Base-by-base conservation (phyloP, 768 basidiomycete genomes). In the Xanthoconium stramineum region DNA sequence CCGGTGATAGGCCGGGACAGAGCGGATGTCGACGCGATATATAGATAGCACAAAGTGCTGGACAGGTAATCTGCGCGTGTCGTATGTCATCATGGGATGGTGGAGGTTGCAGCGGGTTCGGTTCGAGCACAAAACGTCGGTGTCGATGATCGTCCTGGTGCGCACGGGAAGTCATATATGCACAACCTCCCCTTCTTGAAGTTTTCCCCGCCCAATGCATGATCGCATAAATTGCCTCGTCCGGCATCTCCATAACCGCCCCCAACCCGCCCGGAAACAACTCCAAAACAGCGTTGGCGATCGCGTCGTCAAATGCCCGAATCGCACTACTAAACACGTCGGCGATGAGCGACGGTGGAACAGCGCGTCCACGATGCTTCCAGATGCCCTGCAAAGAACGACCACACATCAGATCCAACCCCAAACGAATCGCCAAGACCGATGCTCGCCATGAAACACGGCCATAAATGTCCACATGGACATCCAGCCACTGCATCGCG, bases 391-490 rank as follows among this genome's bases (percentile, higher is more conserved):
- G n/a, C n/a, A n/a, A n/a, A n/a, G n/a, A n/a, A n/a, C n/a, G n/a
- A n/a, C n/a, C n/a, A n/a, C n/a, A n/a, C n/a, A n/a, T n/a, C n/a
- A n/a, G n/a, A n/a, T n/a, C n/a, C n/a, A n/a, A n/a, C n/a, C n/a
- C n/a, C n/a, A n/a, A n/a, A n/a, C n/a, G n/a, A n/a, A 38, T 35
- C 30, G 43, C 61, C 42, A 24, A 42, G 19, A n/a, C 2, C n/a
- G n/a, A n/a, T n/a, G 63, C 83, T 57, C 62, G 82, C 86, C 86
- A 67, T 88, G 86, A 62, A 88, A 88, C 36, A 88, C 84, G 46
- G 83, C 86, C 2, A 83, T 84, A 59, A 88, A 76, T n/a, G 77
- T 75, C 85, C 86, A 88, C 85, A 47, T 75, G 75, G 51, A 88
- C 72, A 40, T 83, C 73, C 53, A 86, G 74, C 62, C 79, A 76